Base-by-base conservation (phyloP, 2,329 filamentous ascomycete genomes). In the Aspergillus versicolor region DNA sequence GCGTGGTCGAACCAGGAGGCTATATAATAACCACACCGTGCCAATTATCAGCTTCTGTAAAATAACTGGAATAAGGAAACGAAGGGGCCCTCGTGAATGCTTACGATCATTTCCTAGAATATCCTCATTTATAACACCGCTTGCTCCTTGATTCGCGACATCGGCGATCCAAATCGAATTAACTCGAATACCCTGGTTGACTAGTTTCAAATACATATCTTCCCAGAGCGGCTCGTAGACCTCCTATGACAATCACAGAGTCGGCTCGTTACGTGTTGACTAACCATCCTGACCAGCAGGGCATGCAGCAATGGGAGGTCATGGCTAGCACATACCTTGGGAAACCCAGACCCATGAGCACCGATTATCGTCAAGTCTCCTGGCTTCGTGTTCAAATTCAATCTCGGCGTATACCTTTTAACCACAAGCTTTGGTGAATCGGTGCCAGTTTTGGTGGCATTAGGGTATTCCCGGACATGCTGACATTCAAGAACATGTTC, bases 311-410 rank as follows among this genome's bases (percentile, higher is more conserved):
- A 9, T 11, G 27, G 9, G 27, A 30, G 4, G 27, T 11, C 27
- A 30, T 30, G 9, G 11, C 9, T 42, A 2, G 15, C 12, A 11
- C 46, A 30, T n/a, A 88, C 88, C 80, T 96, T 96, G 8, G 89
- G 88, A 64, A 95, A 93, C 11, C 87, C 91, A 75, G 94, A 95
- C 48, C 89, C 91, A 73, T 95, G 91, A 4, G 86, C 87, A 6
- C 82, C 90, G 59, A 96, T 84, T 55, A 96, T 84, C 27, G 90
- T 95, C 6, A 96, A 76, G 69, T 92, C 89, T 21, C 88, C 88
- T 2, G 84, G 81, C 56, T 82, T 77, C 0, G 89, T 86, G 8
- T 75, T 70, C 1, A 77, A 79, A 65, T 90, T 90, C 65, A 85
- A 81, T 56, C 82, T 78, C 3, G 91, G 91, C 0, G 81, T 87